Evolutionary conservation across 2,329 filamentous ascomycete species (phyloP), one percentile per base, ranked within the genome.

Genomic region (Macrophomina phaseolina): DNA sequence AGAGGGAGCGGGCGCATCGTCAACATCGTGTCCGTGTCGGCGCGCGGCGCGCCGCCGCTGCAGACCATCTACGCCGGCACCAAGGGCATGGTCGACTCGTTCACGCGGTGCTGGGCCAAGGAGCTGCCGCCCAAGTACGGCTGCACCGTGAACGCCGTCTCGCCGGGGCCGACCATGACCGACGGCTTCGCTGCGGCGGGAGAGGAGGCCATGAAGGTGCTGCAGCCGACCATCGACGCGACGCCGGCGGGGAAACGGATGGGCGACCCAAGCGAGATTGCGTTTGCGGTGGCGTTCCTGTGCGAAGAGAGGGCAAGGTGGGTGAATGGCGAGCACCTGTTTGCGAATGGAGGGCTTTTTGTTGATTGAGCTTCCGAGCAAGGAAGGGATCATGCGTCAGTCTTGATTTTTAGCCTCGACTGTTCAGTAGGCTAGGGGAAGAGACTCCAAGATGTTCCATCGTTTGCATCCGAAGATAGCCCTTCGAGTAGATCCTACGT

Each of bases 51-150:
- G 2, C 78, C 78, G 6, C 65, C 78, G 9, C 70, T 75, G 67
- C 79, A 81, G 69, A 83, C 81, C n/a, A 81, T 84, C 67, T 84
- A 84, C 70, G 80, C 81, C 3, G 82, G 81, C 0, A 83, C 80
- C 8, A 84, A 84, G 70, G 81, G 80, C n/a, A 83, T 83, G 80
- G 76, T 83, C 0, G 82, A 84, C 68, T 77, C 76, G 2, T 82
- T 84, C 65, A 84, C 82, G 0, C 73, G 76, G 30, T 77, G 76
- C 48, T 83, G 82, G 79, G 77, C 78, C 8, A 81, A 80, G 71
- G 82, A 84, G 68, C 71, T 83, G 42, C 80, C 81, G 16, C 79
- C 75, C 1, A 79, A 79, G 65, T 83, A 83, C 69, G 78, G 78
- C 4, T 81, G 80, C 69, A 84, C 82, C 1, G 81, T 84, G 30